Evolutionary conservation across 2,329 filamentous ascomycete species (phyloP), one percentile per base, ranked within the genome.

Genomic region (Tolypocladium paradoxum): DNA sequence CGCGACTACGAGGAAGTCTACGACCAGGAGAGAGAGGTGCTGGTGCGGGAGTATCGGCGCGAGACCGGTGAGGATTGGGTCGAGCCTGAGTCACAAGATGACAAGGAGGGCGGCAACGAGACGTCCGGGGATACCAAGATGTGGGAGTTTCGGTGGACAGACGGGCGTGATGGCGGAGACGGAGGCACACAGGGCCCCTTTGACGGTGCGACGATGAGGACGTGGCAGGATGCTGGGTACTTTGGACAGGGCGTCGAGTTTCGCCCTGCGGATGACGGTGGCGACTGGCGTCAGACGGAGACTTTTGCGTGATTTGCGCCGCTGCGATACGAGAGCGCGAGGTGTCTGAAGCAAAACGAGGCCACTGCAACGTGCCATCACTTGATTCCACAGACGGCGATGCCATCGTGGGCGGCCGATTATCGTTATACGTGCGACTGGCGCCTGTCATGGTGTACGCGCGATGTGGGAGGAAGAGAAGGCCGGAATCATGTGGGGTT

Each of bases 71-170:
- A 96, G 61, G 82, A 87, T 9, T 99, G 93, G 93, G 68, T 70
- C 22, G 74, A 82, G 58, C 74, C 71, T n/a, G 57, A 64, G 40
- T 64, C 66, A 47, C 61, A 64, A 48, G 61, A 52, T 27, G 54
- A 58, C 49, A 55, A 59, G 14, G 53, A 56, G 24, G 53, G 56
- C n/a, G 53, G 58, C 45, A 48, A 55, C 33, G 52, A 51, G 24
- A 24, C 52, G 51, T 47, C 57, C 53, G 54, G 61, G 56, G 55
- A 58, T 43, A 51, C 55, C 37, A 59, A 57, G 20, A 65, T 62
- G 61, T 99, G 92, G 91, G 88, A 97, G 69, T 99, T 90, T 67
- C 81, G 89, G 54, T 99, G 93, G 93, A 85, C 83, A 38, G 90
- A 96, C 66, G 89, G 88, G 20, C 79, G 90, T 40, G 92, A 96